A percentile compares a stretch with the other conserved stretches of the same genome.
phyloP scores from a whole-genome alignment of 2,329 filamentous ascomycete species.

The Fusarium buxicola region DNA sequence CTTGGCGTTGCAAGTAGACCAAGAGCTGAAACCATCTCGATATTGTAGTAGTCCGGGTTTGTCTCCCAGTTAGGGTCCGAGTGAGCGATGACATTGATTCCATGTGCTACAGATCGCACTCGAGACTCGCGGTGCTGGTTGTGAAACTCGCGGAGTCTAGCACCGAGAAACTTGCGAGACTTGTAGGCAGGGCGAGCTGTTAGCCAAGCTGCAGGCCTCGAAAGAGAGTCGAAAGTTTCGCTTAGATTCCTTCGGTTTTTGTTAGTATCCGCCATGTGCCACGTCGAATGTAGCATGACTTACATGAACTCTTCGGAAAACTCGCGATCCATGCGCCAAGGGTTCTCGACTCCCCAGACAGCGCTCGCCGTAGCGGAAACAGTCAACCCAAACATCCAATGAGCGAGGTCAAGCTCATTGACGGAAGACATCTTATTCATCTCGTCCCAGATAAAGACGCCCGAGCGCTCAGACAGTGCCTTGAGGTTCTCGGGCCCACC shows the following conservation, averaged over 20 bases:
- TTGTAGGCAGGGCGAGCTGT: constrained; percentile 46
- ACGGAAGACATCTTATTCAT: constrained; percentile 34
- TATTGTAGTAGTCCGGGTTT: constrained; percentile 49
- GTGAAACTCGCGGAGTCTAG: constrained; percentile 44
- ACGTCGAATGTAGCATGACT: background rate
- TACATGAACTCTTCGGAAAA: constrained; percentile 49
- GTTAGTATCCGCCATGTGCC: constrained; percentile 8
- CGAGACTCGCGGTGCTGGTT: constrained; percentile 40
- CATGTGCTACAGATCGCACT: constrained; percentile 43
- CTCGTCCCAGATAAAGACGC: constrained; percentile 35
- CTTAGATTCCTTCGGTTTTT: constrained; percentile 40
- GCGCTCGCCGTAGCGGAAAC: constrained; percentile 49
- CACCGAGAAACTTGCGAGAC: constrained; percentile 44
- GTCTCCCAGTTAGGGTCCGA: constrained; percentile 47
- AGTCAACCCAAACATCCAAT: constrained; percentile 47
- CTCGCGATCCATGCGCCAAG: constrained; percentile 47
- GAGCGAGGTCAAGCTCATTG: constrained; percentile 40
- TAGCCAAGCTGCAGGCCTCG: constrained; percentile 41
- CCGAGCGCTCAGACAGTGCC: constrained; percentile 39
- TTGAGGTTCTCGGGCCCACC: constrained; percentile 39
- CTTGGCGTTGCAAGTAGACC: constrained; percentile 49
- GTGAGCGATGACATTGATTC: constrained; percentile 48
- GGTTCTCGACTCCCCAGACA: constrained; percentile 48
- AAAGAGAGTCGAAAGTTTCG: constrained; percentile 47
- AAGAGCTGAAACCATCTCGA: constrained; percentile 49